These are phyloP conservation scores for Saccharomycopsis microspora DNA, from an alignment of 805 yeast species.

Conservation along the genomic window DNA sequence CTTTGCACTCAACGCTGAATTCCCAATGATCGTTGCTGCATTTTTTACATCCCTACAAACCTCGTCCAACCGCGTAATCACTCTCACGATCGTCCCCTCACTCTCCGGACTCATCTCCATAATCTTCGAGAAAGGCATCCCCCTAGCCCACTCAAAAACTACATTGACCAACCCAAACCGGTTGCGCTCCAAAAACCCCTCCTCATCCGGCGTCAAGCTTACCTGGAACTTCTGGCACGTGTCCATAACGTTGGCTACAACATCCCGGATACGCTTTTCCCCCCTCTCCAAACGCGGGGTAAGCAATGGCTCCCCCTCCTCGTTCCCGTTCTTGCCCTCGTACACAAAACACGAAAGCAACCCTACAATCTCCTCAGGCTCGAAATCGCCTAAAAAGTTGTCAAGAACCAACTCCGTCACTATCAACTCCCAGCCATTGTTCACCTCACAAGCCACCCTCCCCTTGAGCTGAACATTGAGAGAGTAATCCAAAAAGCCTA, in stretches of 20 bases:
- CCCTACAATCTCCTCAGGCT: constrained; percentile 96
- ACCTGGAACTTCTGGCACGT: constrained; percentile 63
- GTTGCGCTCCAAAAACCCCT: constrained; percentile 69
- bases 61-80: constrained; percentile 88
- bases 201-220: constrained; percentile 71
- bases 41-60: constrained; percentile 89
- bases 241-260: constrained; percentile 49
- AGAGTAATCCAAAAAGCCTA: constrained; percentile 69
- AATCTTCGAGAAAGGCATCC: constrained; percentile 81
- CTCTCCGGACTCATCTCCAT: constrained; percentile 83
- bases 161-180: constrained; percentile 88
- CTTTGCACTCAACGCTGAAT: constrained; percentile 76
- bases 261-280: constrained; percentile 51
- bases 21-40: constrained; percentile 92
- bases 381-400: constrained; percentile 85
- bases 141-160: constrained; percentile 97
- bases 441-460: constrained; percentile 85
- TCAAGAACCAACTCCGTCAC: constrained; percentile 84
- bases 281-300: constrained; percentile 80
- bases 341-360: constrained; percentile 84
- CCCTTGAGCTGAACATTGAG: constrained; percentile 76
- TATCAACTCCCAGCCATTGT: constrained; percentile 83
- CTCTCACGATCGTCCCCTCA: constrained; percentile 95
- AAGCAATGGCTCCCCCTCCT: constrained; percentile 41
- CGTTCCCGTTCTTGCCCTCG: constrained; percentile 60